Evolutionary conservation across 176 grass and related monocot genomes (phyloP), one percentile per base, ranked within the genome.

Genomic region (Eleusine indica): DNA sequence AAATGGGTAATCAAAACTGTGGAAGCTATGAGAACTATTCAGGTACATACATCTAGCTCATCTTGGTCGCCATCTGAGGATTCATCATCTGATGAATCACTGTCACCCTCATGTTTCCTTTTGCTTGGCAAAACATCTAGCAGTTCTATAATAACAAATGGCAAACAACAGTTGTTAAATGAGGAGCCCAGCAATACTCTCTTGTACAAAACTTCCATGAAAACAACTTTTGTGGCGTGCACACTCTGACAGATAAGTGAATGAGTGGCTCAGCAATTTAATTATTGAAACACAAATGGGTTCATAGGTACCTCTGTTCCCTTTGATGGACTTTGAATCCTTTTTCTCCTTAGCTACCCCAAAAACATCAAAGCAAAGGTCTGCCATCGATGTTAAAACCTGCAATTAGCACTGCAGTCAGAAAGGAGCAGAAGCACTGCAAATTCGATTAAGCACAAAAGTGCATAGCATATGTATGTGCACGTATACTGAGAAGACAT

Each of bases 361-460:
- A 65, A 99, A 96, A 79, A 96, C 89, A 94, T 96, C 96, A 79
- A 95, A 96, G 75, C 96, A 96, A 21, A 99, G 96, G 22, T 99
- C 96, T 68, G 39, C 53, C 96, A 99, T 99, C 43, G 96, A 99
- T 82, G 89, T 99, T 79, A 91, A 99, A 87, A 96, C 89, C 93
- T 99, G 79, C 4, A 52, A 16, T 3, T 56, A 75, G 18, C 58
- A 73, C 15, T 73, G 48, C 46, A 71, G 70, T 93, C 65, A 93
- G 53, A 89, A 78, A 63, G 69, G 25, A 29, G 72, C 46, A 44
- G 3, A 66, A 13, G 49, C 1, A 19, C 21, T 0, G 29, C 13
- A 8, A 74, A 70, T 83, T 12, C 37, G 66, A 38, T 22, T 25
- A 2, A 17, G 4, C 38, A 48, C 25, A 18, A 77, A 67, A 80